Base-by-base conservation (phyloP, 371 early-diverging fungal species). In the Apophysomyces trapeziformis region DNA sequence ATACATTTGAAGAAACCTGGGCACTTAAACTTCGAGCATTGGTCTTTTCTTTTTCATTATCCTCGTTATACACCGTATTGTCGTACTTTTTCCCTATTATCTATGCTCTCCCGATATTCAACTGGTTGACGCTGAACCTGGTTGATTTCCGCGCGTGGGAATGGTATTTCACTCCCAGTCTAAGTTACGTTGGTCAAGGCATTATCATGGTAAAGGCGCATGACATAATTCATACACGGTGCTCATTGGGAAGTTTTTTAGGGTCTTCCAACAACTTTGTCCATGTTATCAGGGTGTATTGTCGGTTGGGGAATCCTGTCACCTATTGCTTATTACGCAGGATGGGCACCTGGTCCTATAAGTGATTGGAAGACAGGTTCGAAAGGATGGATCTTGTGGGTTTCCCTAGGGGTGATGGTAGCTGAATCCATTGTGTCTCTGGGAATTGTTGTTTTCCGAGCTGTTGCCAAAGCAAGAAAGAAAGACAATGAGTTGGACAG, bases 321-420 rank as follows among this genome's bases (percentile, higher is more conserved):
- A 0, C 94, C 94, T 0, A 32, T 90, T 3, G 90, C 90, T 0
- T 85, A 85, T 50, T 77, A 78, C 61, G 78, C 83, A 7, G 87
- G 89, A 12, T 93, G 94, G 94, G 92, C 92, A 5, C 85, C 88
- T 0, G 94, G 94, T 1, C 85, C 86, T 1, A 86, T 93, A 8
- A 70, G 80, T 47, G 91, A 92, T 61, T 89, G 90, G 85, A 89
- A 89, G 45, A 76, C 69, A 0, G 93, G 94, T 7, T 86, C 90
- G 5, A 85, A 88, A 43, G 93, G 94, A 8, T 93, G 94, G 94
- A 93, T 93, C 61, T 73, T 92, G 32, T 93, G 94, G 93, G 82
- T 92, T n/a, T 91, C 92, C 2, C 77, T 92, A 14, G 91, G 90
- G 9, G 89, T 93, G 14, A 92, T 93, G 93, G 87, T 93, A 68